Evolutionary conservation across 1,139 yeast genomes (phyloP).

Genomic region (Yamadazyma aaseri): DNA sequence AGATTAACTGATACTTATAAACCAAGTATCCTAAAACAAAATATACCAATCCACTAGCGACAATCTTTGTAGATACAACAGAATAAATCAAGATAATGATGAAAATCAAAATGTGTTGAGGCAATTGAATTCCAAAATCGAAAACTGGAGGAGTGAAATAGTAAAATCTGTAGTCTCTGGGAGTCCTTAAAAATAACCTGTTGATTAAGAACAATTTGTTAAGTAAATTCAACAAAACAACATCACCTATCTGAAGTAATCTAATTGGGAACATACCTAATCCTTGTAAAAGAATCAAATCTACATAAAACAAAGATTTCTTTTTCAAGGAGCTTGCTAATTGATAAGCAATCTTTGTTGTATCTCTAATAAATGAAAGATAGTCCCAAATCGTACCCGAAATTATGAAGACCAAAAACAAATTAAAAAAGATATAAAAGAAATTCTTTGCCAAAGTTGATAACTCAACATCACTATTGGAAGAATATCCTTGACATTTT

Average conservation of each 20-base stretch:
- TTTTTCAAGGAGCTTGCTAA: constrained; percentile 70
- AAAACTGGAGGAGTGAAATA: constrained; percentile 66
- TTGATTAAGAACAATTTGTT: constrained; percentile 63
- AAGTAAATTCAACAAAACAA: constrained; percentile 43
- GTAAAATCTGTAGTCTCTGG: constrained; percentile 59
- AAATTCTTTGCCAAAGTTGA: constrained; percentile 75
- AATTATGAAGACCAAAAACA: constrained; percentile 74
- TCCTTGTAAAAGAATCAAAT: constrained; percentile 69
- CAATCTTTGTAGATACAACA: constrained; percentile 64
- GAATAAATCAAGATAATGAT: constrained; percentile 64
- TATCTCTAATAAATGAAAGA: constrained; percentile 75
- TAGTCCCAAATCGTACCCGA: constrained; percentile 79
- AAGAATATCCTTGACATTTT: constrained; percentile 65
- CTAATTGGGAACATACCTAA: constrained; percentile 77
- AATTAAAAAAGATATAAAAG: constrained; percentile 73
- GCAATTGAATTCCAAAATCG: constrained; percentile 64
- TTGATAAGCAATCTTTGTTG: constrained; percentile 72
- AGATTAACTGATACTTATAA: constrained; percentile 64
- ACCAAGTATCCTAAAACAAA: constrained; percentile 62
- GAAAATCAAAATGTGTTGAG: constrained; percentile 63
- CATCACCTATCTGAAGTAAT: constrained; percentile 54
- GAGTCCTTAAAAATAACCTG: constrained; percentile 47
- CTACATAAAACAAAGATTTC: constrained; percentile 70
- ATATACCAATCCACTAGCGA: constrained; percentile 60
- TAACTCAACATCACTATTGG: constrained; percentile 73